Conservation (phyloP, 106 monocot species). For the Gastrodia elata region DNA sequence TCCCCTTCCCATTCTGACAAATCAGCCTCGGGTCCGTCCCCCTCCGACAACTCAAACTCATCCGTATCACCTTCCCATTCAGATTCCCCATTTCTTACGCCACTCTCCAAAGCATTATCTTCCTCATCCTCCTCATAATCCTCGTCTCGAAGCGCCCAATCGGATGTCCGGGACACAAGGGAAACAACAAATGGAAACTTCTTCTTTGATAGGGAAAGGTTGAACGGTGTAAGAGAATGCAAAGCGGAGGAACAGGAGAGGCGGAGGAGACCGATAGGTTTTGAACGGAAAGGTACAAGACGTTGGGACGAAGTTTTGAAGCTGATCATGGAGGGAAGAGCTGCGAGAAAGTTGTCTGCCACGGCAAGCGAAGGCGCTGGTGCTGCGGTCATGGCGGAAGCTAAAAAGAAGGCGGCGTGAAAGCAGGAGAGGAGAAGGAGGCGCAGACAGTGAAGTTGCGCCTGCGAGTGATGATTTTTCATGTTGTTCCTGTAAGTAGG, state of each 20-base stretch:
- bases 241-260: conserved; percentile 3
- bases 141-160: conserved; percentile 32
- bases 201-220: conserved; percentile 19
- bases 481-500: too few species aligned
- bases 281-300: conserved; percentile 8
- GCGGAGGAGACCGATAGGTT: background rate
- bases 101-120: too few species aligned
- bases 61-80: background rate
- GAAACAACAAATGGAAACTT: conserved; percentile 14
- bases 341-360: conserved; percentile 4
- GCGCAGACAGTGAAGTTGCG: background rate
- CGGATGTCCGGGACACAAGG: conserved; percentile 40
- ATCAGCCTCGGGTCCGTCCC: too few species aligned
- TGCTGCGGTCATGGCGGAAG: background rate
- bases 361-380: background rate
- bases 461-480: too few species aligned
- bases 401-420: conserved; percentile 1
- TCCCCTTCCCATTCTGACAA: too few species aligned
- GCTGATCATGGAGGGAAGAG: conserved; percentile 2
- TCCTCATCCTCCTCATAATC: conserved; percentile 10
- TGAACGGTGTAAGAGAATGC: conserved; percentile 1
- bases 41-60: too few species aligned
- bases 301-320: conserved; percentile 3
- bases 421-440: conserved; percentile 3
- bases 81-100: background rate